Base-by-base conservation (phyloP, 805 yeast genomes). In the Limtongia smithiae region DNA sequence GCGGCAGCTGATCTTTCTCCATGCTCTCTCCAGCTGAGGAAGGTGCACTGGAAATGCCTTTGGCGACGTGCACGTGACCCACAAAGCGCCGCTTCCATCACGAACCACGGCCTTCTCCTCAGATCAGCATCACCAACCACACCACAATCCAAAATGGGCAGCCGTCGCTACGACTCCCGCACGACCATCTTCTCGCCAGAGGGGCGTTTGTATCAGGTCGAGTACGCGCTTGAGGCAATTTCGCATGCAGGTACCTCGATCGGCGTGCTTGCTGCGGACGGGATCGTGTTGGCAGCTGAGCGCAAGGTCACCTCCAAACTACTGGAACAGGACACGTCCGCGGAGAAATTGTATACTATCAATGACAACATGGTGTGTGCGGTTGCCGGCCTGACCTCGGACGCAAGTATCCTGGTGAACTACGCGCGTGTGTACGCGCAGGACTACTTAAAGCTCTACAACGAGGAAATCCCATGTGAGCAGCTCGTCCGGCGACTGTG, bases 161-260 rank as follows among this genome's bases (percentile, higher is more conserved):
- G 96, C 61, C 85, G 97, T 84, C 83, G 99, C 79, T 93, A 93
- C 88, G 99, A 93, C 72, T 85, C 96, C 55, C 81, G 99, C 78
- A 93, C 99, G 44, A 93, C 98, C 3, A 94, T 93, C 64, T 93
- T 93, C 72, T 91, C 97, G 34, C 99, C 99, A 8, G 99, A 93
- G 68, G 99, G 99, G 34, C 81, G 98, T 70, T 77, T 93, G 50
- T 93, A 93, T 71, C 99, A 93, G 80, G 91, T 89, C 18, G 98
- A 93, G 70, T 93, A 93, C 63, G 98, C 97, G 3, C 80, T 89
- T 65, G 97, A 93, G 68, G 90, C 91, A 17, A 84, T 84, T 56
- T 79, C 85, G 46, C 84, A 81, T 62, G 93, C 93, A 7, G 91
- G 91, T 41, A 84, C 89, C 8, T 87, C 89, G 50, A 79, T 84